Conservation (phyloP, 2,329 filamentous ascomycete species). For the Arachnomyces sp. region DNA sequence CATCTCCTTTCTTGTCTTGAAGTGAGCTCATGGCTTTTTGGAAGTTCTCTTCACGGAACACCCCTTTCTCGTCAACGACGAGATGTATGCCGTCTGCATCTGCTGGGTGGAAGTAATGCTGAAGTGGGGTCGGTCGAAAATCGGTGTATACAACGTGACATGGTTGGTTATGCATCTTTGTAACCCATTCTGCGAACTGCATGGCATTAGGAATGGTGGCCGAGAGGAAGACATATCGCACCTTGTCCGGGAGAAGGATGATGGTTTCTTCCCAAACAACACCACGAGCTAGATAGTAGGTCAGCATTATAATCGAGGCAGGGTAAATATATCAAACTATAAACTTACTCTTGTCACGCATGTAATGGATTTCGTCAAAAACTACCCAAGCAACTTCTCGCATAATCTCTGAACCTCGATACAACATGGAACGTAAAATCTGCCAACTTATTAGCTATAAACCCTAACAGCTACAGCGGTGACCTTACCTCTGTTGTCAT, state of each 20-base stretch:
- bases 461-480: too few species aligned
- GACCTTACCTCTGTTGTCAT: constrained; percentile 78
- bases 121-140: constrained; percentile 89
- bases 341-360: constrained; percentile 68
- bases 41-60: constrained; percentile 95
- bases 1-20: constrained; percentile 76
- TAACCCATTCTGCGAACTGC: constrained; percentile 99
- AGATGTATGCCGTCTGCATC: constrained; percentile 89
- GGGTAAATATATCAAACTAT: background rate
- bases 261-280: constrained; percentile 99
- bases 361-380: constrained; percentile 98
- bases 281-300: constrained; percentile 53
- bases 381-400: constrained; percentile 97
- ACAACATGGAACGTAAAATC: constrained; percentile 97
- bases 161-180: constrained; percentile 92
- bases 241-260: constrained; percentile 94
- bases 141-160: constrained; percentile 99
- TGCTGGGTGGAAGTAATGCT: constrained; percentile 95
- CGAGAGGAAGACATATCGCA: constrained; percentile 95
- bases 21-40: constrained; percentile 90
- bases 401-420: constrained; percentile 98
- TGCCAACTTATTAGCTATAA: too few species aligned
- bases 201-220: constrained; percentile 98
- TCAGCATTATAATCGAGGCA: constrained; percentile 11
- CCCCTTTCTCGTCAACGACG: constrained; percentile 92